A percentile compares a stretch with the other conserved stretches of the same genome.
Conservation (phyloP, 2,329 filamentous ascomycete genomes). For the Paracamarosporium sp. region DNA sequence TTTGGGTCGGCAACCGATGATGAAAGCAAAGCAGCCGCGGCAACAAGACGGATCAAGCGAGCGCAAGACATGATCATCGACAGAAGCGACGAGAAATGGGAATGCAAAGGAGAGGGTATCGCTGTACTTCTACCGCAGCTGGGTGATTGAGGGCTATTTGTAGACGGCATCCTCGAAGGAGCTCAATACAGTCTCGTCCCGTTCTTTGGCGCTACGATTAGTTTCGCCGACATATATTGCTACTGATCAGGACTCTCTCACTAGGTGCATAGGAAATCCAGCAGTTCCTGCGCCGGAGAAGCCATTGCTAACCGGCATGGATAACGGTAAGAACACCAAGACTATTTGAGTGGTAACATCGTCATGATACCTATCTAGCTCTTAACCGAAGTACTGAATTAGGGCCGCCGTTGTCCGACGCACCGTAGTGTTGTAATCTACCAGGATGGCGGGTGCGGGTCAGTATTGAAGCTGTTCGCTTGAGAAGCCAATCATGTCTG, state of each 20-base stretch:
- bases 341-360: not conserved
- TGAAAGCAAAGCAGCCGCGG: conserved; percentile 32
- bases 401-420: not conserved
- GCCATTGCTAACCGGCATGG: not conserved
- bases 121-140: not conserved
- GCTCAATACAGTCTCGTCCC: not conserved
- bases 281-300: not conserved
- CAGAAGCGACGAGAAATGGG: conserved; percentile 1
- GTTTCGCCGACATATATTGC: not conserved
- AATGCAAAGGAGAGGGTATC: not conserved
- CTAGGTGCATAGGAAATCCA: not conserved
- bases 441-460: not conserved
- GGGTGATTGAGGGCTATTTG: conserved; percentile 14
- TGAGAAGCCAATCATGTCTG: not conserved
- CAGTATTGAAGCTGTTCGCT: conserved; percentile 1
- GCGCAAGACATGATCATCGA: conserved; percentile 29
- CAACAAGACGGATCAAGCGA: conserved; percentile 31
- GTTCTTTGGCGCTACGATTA: not conserved
- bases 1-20: conserved; percentile 28
- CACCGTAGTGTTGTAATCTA: not conserved
- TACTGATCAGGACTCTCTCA: not conserved
- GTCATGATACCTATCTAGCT: not conserved
- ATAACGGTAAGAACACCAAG: not conserved
- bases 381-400: not conserved
- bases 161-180: conserved; percentile 6